These are phyloP conservation scores for Rhizopogon roseolus DNA, from an alignment of 768 basidiomycete species.

Conservation along the genomic window DNA sequence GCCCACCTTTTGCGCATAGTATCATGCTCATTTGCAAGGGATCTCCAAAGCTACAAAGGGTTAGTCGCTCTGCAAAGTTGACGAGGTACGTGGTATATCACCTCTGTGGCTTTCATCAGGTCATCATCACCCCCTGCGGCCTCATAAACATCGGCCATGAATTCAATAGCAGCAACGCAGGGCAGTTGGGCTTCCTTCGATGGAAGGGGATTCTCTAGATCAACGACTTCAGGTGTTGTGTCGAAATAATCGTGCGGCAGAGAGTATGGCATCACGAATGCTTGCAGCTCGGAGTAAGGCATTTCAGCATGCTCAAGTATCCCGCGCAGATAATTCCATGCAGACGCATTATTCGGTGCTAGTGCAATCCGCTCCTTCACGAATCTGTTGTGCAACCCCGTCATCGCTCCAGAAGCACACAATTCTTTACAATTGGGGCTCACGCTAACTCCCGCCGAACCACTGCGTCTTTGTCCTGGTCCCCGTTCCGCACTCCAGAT, in stretches of 20 bases:
- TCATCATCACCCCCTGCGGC: slow-evolving; percentile 43
- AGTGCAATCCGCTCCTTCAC: slow-evolving; percentile 78
- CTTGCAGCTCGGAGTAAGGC: slow-evolving; percentile 48
- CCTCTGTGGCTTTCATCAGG: slow-evolving; percentile 44
- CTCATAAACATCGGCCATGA: slow-evolving; percentile 76
- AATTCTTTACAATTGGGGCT: slow-evolving; percentile 26
- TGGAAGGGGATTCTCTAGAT: slow-evolving; percentile 74
- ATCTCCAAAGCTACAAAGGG: slow-evolving; percentile 57
- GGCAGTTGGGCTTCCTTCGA: slow-evolving; percentile 65
- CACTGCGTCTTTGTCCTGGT: slow-evolving; percentile 55
- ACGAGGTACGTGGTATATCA: slow-evolving; percentile 17
- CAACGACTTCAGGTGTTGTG: slow-evolving; percentile 44
- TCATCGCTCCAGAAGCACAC: background rate
- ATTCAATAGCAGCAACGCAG: slow-evolving; percentile 76
- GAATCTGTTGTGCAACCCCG: slow-evolving; percentile 44
- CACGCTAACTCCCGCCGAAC: slow-evolving; percentile 73
- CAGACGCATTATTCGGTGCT: slow-evolving; percentile 90
- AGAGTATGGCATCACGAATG: slow-evolving; percentile 68
- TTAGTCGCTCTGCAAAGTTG: background rate
- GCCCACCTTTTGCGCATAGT: slow-evolving; percentile 71
- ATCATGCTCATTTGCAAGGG: slow-evolving; percentile 65
- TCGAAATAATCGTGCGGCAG: slow-evolving; percentile 23
- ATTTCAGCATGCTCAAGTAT: slow-evolving; percentile 58
- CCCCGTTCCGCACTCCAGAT: slow-evolving; percentile 56
- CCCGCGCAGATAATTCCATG: slow-evolving; percentile 96